phyloP scores from a whole-genome alignment of 1,284 basidiomycete genomes.

The Earliella scabrosa region DNA sequence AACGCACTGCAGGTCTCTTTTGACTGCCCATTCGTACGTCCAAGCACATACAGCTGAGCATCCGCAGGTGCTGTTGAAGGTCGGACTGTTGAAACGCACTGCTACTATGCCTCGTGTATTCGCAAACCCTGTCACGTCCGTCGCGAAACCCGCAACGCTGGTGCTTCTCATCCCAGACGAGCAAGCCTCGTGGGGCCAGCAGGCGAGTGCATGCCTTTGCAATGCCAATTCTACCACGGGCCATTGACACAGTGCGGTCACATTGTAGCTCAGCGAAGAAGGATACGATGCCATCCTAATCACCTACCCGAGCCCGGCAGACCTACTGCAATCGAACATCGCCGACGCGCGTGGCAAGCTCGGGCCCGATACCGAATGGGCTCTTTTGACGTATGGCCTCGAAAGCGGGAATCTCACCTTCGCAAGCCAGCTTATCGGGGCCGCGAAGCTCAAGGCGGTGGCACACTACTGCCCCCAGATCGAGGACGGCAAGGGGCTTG shows the following conservation, averaged over 20 bases:
- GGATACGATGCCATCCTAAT: slow-evolving; percentile 46
- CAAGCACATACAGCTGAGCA: too few relatives aligned
- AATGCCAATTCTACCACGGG: too few relatives aligned
- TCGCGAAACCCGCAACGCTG: slow-evolving; percentile 33
- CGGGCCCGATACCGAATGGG: slow-evolving; percentile 33
- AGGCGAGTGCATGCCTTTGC: slow-evolving; percentile 32
- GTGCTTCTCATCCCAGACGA: slow-evolving; percentile 34
- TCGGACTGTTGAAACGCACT: too few relatives aligned
- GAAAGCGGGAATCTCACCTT: slow-evolving; percentile 28
- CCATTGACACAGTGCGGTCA: too few relatives aligned
- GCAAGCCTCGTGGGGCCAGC: slow-evolving; percentile 43
- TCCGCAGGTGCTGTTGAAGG: too few relatives aligned
- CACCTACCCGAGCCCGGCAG: slow-evolving; percentile 29
- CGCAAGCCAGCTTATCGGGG: slow-evolving; percentile 21
- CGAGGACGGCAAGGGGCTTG: slow-evolving; percentile 31
- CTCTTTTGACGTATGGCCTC: slow-evolving; percentile 45
- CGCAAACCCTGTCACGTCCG: slow-evolving; percentile 34
- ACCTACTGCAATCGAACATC: slow-evolving; percentile 26
- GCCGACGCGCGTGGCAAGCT: slow-evolving; percentile 11
- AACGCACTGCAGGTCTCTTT: too few relatives aligned
- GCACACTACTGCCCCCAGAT: slow-evolving; percentile 43
- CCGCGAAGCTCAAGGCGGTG: slow-evolving; percentile 36
- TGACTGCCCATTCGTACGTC: too few relatives aligned
- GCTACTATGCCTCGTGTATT: slow-evolving; percentile 20
- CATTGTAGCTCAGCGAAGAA: slow-evolving; percentile 47